phyloP scores from a whole-genome alignment of 2,329 filamentous ascomycete species.

The Cryphonectria nitschkei region DNA sequence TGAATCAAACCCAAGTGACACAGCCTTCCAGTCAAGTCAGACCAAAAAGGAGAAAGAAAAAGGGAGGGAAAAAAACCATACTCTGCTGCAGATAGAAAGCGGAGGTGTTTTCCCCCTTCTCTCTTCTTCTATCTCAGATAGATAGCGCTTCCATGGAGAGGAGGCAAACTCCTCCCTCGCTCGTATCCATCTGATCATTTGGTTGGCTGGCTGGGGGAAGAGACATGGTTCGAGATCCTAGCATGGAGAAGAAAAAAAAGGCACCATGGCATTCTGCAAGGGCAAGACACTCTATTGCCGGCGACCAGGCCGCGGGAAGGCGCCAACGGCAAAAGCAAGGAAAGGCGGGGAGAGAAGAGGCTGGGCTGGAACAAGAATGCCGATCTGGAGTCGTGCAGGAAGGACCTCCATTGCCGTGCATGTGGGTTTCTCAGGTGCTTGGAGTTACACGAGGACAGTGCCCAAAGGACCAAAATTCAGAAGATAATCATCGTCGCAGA shows the following conservation, averaged over 20 bases:
- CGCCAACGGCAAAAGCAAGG: not conserved
- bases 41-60: not conserved
- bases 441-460: too few relatives aligned
- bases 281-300: constrained; percentile 2
- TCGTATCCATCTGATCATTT: not conserved
- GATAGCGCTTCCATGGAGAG: not conserved
- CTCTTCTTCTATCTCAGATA: not conserved
- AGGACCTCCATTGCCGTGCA: not conserved
- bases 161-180: not conserved
- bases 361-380: not conserved
- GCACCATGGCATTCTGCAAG: not conserved
- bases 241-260: not conserved
- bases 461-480: not conserved
- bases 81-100: not conserved
- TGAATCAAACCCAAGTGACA: not conserved
- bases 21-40: not conserved
- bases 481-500: too few relatives aligned
- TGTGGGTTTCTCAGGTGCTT: too few relatives aligned
- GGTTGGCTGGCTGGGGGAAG: not conserved
- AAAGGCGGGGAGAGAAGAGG: too few relatives aligned
- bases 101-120: not conserved
- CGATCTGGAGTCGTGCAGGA: constrained; percentile 5
- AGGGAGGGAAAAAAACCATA: not conserved
- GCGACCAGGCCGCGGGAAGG: not conserved
- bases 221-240: constrained; percentile 3